Base-by-base conservation (phyloP, 306 rosid species). In the Psophocarpus tetragonolobus region DNA sequence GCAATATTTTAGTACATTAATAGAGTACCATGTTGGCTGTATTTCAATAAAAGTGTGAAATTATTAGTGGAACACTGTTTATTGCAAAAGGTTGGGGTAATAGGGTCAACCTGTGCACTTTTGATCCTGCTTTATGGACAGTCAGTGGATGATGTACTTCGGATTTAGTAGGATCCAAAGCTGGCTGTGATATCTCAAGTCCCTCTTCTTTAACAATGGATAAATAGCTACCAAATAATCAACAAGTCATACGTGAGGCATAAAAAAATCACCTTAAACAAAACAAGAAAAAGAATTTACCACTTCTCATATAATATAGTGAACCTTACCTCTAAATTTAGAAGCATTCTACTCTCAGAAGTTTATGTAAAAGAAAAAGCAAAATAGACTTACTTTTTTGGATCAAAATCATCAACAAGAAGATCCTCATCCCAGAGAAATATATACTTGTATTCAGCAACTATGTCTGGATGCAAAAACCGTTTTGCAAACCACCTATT, bases 351-450 rank as follows among this genome's bases (percentile, higher is more conserved):
- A 71, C 24, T 70, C n/a, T 75, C 41, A 17, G 8, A 51, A 35
- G 45, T 33, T 58, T 45, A 35, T 1, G 10, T 47, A 61, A 45
- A 18, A 33, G 51, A 45, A 13, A 33, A 50, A 27, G 26, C 24
- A 21, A 53, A 71, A 26, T 66, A 54, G 27, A 33, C 27, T 70
- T 75, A 94, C 98, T 88, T 76, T 48, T 83, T 79, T 0, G 97
- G 90, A 82, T 92, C 81, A 75, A 94, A 94, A 82, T 89, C 81
- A 67, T 94, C 97, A 11, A 94, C 97, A 45, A 91, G 97, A 72
- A 94, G 91, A 82, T 94, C 98, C 77, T 94, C 98, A 17, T 94
- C 98, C 98, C 98, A 94, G 13, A 94, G 98, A 87, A 94, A 94
- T 54, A 94, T 87, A 80, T 87, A 89, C 77, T 87, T 65, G 50